phyloP scores from a whole-genome alignment of 2,329 filamentous ascomycete species.

The Xylaria arbuscula region DNA sequence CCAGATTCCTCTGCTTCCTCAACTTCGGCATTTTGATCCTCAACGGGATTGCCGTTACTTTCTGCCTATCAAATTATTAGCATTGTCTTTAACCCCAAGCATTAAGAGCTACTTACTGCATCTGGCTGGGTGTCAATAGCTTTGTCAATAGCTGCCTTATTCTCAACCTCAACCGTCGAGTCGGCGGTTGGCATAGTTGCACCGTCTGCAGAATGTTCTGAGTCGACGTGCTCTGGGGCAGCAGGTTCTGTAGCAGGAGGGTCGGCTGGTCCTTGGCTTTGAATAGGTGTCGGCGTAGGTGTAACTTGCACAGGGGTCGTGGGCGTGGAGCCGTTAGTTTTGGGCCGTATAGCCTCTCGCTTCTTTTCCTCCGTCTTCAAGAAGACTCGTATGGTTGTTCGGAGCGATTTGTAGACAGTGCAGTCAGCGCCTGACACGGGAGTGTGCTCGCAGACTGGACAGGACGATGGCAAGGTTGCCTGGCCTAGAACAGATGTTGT shows the following conservation, averaged over 20 bases:
- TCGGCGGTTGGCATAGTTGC: conserved; percentile 14
- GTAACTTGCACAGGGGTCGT: conserved; percentile 57
- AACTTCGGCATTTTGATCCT: conserved; percentile 34
- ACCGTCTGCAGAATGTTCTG: conserved; percentile 35
- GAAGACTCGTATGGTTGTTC: conserved; percentile 92
- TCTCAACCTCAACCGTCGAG: conserved; percentile 21
- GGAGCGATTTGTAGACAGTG: conserved; percentile 88
- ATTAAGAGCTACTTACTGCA: conserved; percentile 22
- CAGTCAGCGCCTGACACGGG: conserved; percentile 88
- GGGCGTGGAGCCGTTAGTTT: conserved; percentile 56
- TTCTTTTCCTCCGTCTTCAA: conserved; percentile 93
- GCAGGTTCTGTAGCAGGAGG: conserved; percentile 38
- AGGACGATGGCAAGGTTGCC: conserved; percentile 78
- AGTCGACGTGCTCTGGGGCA: conserved; percentile 20
- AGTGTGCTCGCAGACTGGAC: conserved; percentile 92
- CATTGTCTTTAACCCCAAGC: neutral
- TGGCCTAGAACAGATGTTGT: conserved; percentile 69
- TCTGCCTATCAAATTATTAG: conserved; percentile 32
- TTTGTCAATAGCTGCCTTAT: conserved; percentile 15
- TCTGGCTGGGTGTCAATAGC: conserved; percentile 13
- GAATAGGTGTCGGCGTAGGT: conserved; percentile 50
- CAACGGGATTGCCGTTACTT: conserved; percentile 25
- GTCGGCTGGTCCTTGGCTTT: conserved; percentile 45
- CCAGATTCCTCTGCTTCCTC: conserved; percentile 36
- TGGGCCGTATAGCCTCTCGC: conserved; percentile 72